A percentile compares a stretch with the other conserved stretches of the same genome.
Evolutionary conservation across 2,329 filamentous ascomycete genomes (phyloP).

Genomic region (Botryotinia globosa): DNA sequence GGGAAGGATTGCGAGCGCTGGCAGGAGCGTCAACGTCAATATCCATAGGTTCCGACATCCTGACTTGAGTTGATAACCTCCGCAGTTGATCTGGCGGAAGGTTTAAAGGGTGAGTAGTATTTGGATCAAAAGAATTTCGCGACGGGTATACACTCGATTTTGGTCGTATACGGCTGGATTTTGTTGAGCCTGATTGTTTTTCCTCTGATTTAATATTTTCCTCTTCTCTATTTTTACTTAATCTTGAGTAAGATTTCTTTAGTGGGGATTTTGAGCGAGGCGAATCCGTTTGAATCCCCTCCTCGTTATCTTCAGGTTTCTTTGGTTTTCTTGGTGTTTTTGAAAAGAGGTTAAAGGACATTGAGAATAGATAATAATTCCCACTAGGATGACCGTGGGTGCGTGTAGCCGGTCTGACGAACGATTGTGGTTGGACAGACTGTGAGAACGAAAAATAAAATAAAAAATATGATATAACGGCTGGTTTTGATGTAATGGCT

Average conservation of each 20-base stretch:
- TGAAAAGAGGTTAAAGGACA: conserved; percentile 37
- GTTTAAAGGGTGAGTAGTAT: conserved; percentile 79
- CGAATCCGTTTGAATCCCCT: conserved; percentile 29
- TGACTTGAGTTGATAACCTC: conserved; percentile 66
- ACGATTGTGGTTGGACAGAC: conserved; percentile 18
- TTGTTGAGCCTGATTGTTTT: conserved; percentile 31
- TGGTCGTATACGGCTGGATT: conserved; percentile 34
- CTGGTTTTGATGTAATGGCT: background rate
- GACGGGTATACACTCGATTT: conserved; percentile 33
- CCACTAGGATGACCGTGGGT: conserved; percentile 18
- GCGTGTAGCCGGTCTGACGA: conserved; percentile 20
- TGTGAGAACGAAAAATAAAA: background rate
- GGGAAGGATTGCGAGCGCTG: conserved; percentile 49
- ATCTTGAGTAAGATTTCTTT: conserved; percentile 36
- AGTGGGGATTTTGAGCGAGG: conserved; percentile 34
- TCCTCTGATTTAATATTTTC: conserved; percentile 30
- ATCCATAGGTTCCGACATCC: conserved; percentile 61
- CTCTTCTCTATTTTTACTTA: conserved; percentile 35
- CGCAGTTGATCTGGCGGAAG: conserved; percentile 85
- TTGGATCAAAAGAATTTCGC: conserved; percentile 54
- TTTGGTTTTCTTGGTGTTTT: conserved; percentile 39
- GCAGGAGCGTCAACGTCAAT: conserved; percentile 62
- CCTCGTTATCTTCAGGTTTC: conserved; percentile 33
- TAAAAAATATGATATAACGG: background rate
- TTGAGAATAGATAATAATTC: conserved; percentile 20